Conservation (phyloP, 2,329 filamentous ascomycete species). For the Ophiostoma tasmaniense region DNA sequence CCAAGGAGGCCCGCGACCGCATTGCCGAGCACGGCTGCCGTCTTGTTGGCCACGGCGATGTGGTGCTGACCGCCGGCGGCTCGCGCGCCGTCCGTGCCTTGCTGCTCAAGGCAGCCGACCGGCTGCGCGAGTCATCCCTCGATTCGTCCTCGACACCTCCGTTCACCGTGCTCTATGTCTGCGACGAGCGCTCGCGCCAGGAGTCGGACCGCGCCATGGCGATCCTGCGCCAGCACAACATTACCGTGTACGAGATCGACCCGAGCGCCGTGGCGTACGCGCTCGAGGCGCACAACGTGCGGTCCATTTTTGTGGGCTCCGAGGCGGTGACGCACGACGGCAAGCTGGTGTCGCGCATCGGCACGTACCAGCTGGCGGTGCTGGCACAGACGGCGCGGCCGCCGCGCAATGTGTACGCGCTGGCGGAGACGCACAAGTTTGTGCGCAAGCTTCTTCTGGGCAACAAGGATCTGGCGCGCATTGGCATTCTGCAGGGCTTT, state of each 20-base stretch:
- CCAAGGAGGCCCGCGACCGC: constrained; percentile 73
- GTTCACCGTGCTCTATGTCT: constrained; percentile 78
- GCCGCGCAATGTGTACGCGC: constrained; percentile 68
- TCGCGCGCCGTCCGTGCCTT: constrained; percentile 75
- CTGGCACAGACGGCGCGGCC: constrained; percentile 55
- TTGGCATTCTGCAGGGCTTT: constrained; percentile 67
- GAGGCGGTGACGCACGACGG: constrained; percentile 93
- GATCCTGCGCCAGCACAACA: constrained; percentile 60
- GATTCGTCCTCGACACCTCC: constrained; percentile 29
- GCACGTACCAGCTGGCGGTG: constrained; percentile 76
- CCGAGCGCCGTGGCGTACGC: constrained; percentile 71
- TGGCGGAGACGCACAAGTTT: constrained; percentile 95
- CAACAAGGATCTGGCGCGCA: constrained; percentile 58
- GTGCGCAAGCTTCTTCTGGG: constrained; percentile 76
- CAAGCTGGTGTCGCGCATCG: constrained; percentile 81
- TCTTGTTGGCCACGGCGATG: constrained; percentile 69
- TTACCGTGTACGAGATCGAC: constrained; percentile 75
- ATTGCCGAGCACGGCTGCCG: constrained; percentile 73
- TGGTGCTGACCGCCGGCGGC: constrained; percentile 85
- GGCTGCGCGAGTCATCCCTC: constrained; percentile 29
- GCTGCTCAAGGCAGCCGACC: constrained; percentile 63
- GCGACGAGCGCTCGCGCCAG: constrained; percentile 41
- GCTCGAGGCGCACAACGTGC: constrained; percentile 56
- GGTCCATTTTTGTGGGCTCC: constrained; percentile 58
- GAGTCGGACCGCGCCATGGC: constrained; percentile 66